A percentile compares a stretch with the other conserved stretches of the same genome.
Conservation (phyloP, 2,329 filamentous ascomycete species). For the Endothia cerciana region DNA sequence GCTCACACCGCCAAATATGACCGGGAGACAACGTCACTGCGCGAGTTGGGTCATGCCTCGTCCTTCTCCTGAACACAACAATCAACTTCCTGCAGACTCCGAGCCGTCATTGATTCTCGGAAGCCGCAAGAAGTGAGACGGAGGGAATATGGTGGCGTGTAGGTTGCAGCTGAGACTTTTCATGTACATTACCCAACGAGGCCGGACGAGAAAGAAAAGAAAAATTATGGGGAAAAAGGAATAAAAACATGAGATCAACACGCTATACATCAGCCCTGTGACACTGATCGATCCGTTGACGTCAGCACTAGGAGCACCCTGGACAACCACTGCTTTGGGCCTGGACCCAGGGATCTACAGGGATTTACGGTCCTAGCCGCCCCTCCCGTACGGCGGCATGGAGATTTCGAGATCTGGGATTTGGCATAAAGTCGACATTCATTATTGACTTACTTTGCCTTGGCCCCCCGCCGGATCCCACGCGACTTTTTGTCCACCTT, state of each 20-base stretch:
- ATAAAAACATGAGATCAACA: constrained; percentile 11
- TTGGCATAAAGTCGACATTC: constrained; percentile 12
- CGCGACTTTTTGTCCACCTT: too few relatives aligned
- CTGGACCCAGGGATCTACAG: not conserved
- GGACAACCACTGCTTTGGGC: not conserved
- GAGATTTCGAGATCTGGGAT: not conserved
- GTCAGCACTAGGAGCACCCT: constrained; percentile 5
- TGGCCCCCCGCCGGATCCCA: too few relatives aligned
- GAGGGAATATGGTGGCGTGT: not conserved
- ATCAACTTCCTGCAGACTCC: not conserved
- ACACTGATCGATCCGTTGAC: not conserved
- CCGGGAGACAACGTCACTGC: not conserved
- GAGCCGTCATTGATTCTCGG: not conserved
- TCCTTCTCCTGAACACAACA: not conserved
- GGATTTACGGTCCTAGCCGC: not conserved
- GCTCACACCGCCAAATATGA: not conserved
- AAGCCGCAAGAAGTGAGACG: not conserved
- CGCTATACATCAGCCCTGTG: not conserved
- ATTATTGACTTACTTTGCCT: too few relatives aligned
- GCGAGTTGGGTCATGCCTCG: not conserved
- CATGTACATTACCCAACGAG: not conserved
- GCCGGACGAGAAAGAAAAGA: not conserved
- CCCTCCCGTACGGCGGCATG: not conserved
- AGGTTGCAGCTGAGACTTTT: not conserved
- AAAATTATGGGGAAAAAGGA: too few relatives aligned